Evolutionary conservation across 1,139 yeast species (phyloP).

Genomic region (Suhomyces bokatorum): DNA sequence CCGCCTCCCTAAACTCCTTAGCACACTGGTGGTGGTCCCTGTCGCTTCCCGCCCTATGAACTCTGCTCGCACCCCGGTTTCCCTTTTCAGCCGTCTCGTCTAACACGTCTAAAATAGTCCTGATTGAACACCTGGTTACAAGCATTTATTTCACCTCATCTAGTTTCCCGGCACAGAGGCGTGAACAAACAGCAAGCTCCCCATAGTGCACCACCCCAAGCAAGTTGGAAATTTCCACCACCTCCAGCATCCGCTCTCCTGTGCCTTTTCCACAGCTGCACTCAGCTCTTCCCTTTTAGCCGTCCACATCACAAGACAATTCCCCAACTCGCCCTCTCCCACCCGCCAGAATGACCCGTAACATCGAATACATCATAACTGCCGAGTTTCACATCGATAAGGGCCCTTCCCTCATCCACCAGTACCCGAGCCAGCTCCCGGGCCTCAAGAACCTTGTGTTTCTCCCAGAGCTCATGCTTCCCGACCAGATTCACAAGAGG

Average conservation of each 20-base stretch:
- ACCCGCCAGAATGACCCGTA: conserved; percentile 19
- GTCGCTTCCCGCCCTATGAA: too few species aligned
- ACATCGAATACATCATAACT: conserved; percentile 47
- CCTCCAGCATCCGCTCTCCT: too few species aligned
- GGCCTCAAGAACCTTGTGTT: conserved; percentile 42
- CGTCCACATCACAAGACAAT: too few species aligned
- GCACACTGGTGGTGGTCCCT: too few species aligned
- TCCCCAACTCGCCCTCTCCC: not conserved
- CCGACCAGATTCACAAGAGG: conserved; percentile 61
- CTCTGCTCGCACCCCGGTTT: not conserved
- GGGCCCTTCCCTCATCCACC: conserved; percentile 53
- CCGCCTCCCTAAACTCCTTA: not conserved
- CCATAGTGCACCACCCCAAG: too few species aligned
- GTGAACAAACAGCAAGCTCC: not conserved
- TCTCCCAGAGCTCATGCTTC: conserved; percentile 62
- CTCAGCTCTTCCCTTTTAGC: not conserved
- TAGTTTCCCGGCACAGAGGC: not conserved
- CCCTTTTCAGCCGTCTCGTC: conserved; percentile 11
- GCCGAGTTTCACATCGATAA: conserved; percentile 62
- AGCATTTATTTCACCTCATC: not conserved
- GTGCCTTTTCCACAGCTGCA: not conserved
- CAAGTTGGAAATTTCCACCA: too few species aligned
- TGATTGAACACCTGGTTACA: conserved; percentile 1
- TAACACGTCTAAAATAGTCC: conserved; percentile 9
- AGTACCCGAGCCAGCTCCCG: conserved; percentile 48